Base-by-base conservation (phyloP, 164 flowering plant species). In the Aristolochia fimbriata region DNA sequence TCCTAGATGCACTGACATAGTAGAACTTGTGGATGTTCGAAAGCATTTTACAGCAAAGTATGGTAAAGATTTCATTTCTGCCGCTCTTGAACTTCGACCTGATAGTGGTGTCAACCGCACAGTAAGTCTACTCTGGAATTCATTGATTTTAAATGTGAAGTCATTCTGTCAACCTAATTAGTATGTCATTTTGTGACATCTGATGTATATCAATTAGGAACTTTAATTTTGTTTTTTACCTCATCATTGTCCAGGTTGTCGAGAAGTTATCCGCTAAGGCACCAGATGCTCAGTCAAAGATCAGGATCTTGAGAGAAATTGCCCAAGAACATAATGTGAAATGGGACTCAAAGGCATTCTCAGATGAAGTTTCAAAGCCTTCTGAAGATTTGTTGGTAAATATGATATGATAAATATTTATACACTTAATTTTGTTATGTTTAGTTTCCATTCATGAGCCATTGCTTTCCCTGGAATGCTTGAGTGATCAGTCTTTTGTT, bases 1-100 rank as follows among this genome's bases (percentile, higher is more conserved):
- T 41, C 93, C 84, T 60, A 86, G 99, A 72, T 88, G 97, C 74
- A 77, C 90, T 23, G 97, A 93, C 58, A 23, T 91, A 47, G 83
- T 91, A 8, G 96, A 93, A 73, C 83, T 93, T 47, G 46, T 55
- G 65, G 97, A 93, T 67, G 70, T 80, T 24, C 79, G 81, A 60
- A 91, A 86, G 69, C 96, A 81, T 51, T 78, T 93, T 46, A 74
- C 81, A 4, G 77, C 88, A 59, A 93, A 93, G 71, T 93, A 93
- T 81, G 99, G 99, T 37, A 93, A 93, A 68, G 99, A 93, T 13
- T 93, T 90, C 59, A 60, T 70, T n/a, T 47, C 85, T 63, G 65
- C 93, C 16, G 89, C 99, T 46, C 69, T 78, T 63, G 99, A 90
- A 60, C 68, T 93, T 57, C 92, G 93, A 57, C 96, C 99, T 33